A percentile compares a stretch with the other conserved stretches of the same genome.
These are phyloP conservation scores for Coniophora puteana DNA, from an alignment of 1,284 basidiomycete species.

Conservation along the genomic window DNA sequence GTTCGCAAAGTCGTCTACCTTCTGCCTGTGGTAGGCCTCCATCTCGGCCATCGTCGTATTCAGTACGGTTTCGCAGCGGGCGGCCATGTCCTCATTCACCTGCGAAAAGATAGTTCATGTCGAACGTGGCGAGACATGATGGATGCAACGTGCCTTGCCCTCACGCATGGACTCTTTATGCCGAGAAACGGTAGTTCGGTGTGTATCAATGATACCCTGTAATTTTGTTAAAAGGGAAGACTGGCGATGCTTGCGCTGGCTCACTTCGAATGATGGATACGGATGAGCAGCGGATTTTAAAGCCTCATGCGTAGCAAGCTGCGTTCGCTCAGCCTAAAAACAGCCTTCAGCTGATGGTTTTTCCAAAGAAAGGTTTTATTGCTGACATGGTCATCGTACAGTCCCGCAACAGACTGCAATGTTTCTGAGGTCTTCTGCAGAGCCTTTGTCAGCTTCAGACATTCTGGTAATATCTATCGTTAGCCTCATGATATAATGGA, in stretches of 20 bases:
- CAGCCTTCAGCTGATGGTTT: conserved; percentile 9
- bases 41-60: conserved; percentile 88
- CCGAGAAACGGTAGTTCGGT: conserved; percentile 59
- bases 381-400: conserved; percentile 76
- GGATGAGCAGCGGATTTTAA: conserved; percentile 77
- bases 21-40: conserved; percentile 75
- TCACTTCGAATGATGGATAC: conserved; percentile 61
- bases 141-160: conserved; percentile 33
- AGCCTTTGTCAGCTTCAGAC: conserved; percentile 72
- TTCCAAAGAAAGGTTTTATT: conserved; percentile 1
- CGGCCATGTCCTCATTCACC: conserved; percentile 62
- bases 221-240: conserved; percentile 3
- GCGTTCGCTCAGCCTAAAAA: conserved; percentile 65
- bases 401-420: conserved; percentile 69
- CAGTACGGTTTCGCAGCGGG: conserved; percentile 82
- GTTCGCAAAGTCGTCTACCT: conserved; percentile 61
- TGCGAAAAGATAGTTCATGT: conserved; percentile 21
- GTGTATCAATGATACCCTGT: conserved; percentile 69
- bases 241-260: conserved; percentile 9
- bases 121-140: background rate
- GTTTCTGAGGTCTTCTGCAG: conserved; percentile 76
- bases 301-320: conserved; percentile 71
- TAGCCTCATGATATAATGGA: background rate
- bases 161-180: conserved; percentile 51
- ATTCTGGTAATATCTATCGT: conserved; percentile 41